Percentiles rank a stretch among this genome's conserved stretches.
Evolutionary conservation across 2,329 filamentous ascomycete species (phyloP).

Genomic region (Polychaeton citri): DNA sequence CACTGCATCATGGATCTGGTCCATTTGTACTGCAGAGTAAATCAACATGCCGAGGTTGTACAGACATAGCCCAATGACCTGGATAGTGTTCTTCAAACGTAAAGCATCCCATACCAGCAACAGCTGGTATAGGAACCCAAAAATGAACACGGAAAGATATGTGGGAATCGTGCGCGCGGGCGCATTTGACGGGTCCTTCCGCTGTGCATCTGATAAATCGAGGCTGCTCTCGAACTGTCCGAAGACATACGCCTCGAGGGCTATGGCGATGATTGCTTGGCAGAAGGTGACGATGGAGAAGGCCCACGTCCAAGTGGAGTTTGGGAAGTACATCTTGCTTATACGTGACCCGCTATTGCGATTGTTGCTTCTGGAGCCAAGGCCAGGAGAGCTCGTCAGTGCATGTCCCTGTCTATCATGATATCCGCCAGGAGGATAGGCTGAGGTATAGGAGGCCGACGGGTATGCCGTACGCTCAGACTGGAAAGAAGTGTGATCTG

Average conservation of each 20-base stretch:
- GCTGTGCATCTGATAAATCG: conserved; percentile 22
- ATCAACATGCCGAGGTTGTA: conserved; percentile 86
- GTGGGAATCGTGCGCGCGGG: conserved; percentile 59
- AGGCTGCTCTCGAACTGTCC: conserved; percentile 62
- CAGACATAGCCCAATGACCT: conserved; percentile 86
- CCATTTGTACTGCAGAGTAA: conserved; percentile 84
- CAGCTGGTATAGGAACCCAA: conserved; percentile 87
- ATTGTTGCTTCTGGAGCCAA: conserved; percentile 20
- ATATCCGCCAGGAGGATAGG: conserved; percentile 31
- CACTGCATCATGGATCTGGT: conserved; percentile 73
- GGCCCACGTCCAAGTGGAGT: conserved; percentile 74
- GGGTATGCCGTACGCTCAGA: conserved; percentile 7
- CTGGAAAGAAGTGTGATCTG: conserved; percentile 7
- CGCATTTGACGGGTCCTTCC: conserved; percentile 5
- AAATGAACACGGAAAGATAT: conserved; percentile 91
- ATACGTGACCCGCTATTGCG: conserved; percentile 4
- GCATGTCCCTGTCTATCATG: conserved; percentile 36
- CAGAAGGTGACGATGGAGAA: conserved; percentile 63
- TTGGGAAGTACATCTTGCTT: conserved; percentile 56
- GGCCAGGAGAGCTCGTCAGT: conserved; percentile 24
- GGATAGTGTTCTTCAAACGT: conserved; percentile 93
- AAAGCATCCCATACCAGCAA: conserved; percentile 87
- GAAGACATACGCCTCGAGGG: conserved; percentile 84
- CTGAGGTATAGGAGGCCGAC: conserved; percentile 13
- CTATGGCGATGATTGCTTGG: conserved; percentile 70